phyloP scores from a whole-genome alignment of 257 asterid species.

The Eucommia ulmoides region DNA sequence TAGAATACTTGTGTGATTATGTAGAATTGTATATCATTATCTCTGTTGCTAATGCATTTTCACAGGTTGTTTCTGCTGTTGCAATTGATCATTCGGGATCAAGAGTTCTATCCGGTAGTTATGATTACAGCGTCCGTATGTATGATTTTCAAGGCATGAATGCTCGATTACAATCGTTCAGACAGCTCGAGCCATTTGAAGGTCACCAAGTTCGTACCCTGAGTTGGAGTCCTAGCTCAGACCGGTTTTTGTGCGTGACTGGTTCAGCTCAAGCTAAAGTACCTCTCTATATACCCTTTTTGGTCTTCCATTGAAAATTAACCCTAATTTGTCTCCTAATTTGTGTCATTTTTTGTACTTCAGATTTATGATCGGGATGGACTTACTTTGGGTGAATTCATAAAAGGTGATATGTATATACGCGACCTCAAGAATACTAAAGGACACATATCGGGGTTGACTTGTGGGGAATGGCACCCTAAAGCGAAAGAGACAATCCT shows the following conservation, averaged over 20 bases:
- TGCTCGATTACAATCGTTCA: slow-evolving; percentile 83
- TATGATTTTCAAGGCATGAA: slow-evolving; percentile 98
- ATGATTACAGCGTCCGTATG: slow-evolving; percentile 86
- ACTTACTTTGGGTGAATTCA: slow-evolving; percentile 81
- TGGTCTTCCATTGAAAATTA: neutral
- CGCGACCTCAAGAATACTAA: slow-evolving; percentile 93
- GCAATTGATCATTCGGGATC: slow-evolving; percentile 95
- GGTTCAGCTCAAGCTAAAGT: slow-evolving; percentile 99
- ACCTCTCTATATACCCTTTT: neutral
- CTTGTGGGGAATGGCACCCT: slow-evolving; percentile 98
- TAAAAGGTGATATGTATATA: slow-evolving; percentile 96
- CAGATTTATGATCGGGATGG: slow-evolving; percentile 98
- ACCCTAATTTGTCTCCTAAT: neutral
- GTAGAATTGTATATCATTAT: too few relatives aligned
- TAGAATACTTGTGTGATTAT: too few relatives aligned
- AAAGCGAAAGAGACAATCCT: slow-evolving; percentile 73
- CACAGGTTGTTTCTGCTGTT: slow-evolving; percentile 81
- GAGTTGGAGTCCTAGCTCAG: slow-evolving; percentile 98
- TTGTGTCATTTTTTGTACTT: slow-evolving; percentile 7
- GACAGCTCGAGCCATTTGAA: slow-evolving; percentile 94
- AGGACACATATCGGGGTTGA: slow-evolving; percentile 94
- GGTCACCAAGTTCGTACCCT: slow-evolving; percentile 95
- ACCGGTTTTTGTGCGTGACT: slow-evolving; percentile 84
- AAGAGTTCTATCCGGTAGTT: slow-evolving; percentile 88
- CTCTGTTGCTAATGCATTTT: too few relatives aligned